Conservation (phyloP, 768 basidiomycete genomes). For the Lactarius hatsudake region DNA sequence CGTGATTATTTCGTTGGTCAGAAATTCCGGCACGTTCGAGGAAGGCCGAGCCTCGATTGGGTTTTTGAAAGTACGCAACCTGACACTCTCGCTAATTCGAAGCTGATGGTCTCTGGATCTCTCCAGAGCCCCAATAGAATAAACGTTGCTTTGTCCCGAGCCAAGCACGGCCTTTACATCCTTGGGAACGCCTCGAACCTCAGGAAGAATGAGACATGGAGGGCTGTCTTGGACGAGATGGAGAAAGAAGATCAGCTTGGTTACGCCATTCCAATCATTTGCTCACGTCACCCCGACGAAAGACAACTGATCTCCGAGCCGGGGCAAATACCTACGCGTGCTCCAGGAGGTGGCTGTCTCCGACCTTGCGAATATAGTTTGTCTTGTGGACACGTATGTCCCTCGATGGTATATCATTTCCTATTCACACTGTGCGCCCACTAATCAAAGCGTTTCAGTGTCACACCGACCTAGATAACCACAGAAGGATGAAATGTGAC, state of each 20-base stretch:
- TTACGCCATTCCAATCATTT: conserved; percentile 19
- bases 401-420: conserved; percentile 28
- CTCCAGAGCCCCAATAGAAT: conserved; percentile 35
- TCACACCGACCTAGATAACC: conserved; percentile 30
- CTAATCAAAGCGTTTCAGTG: conserved; percentile 16
- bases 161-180: conserved; percentile 70
- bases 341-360: conserved; percentile 35
- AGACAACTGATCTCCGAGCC: conserved; percentile 12
- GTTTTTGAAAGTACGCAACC: conserved; percentile 58
- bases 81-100: conserved; percentile 31
- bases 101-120: conserved; percentile 11
- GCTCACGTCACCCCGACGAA: conserved; percentile 20
- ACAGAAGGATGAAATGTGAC: conserved; percentile 29
- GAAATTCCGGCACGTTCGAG: conserved; percentile 57
- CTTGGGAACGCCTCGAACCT: conserved; percentile 64
- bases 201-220: conserved; percentile 57
- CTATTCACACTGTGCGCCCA: background rate
- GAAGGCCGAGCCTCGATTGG: conserved; percentile 49
- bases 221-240: conserved; percentile 52
- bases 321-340: conserved; percentile 17
- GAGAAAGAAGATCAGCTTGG: conserved; percentile 37
- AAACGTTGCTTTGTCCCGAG: conserved; percentile 68
- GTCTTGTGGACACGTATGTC: conserved; percentile 36
- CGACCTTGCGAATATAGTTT: conserved; percentile 32
- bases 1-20: conserved; percentile 70